Evolutionary conservation across 73 alveolate species (phyloP), one percentile per base, ranked within the genome.

Genomic region (Breviolum minutum): DNA sequence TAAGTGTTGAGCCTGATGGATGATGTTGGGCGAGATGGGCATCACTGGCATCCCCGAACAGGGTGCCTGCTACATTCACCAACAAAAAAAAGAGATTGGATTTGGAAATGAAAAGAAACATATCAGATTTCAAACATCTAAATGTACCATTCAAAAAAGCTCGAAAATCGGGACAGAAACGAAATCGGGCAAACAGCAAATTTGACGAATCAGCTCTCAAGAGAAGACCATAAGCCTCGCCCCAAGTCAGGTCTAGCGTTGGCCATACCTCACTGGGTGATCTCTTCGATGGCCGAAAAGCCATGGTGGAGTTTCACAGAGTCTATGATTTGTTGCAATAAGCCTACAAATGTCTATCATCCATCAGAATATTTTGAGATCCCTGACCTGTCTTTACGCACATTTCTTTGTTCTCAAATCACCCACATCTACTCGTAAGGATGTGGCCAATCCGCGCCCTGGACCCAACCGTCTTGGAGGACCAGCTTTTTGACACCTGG

Each of bases 391-490:
- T 40, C 54, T 40, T 40, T 40, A 3, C 5, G 54, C 54, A 40
- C 54, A 3, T 40, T 40, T 20, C 82, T 40, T 40, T 40, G 54
- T 40, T 40, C 54, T 40, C n/a, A n/a, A n/a, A n/a, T n/a, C n/a
- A n/a, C n/a, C n/a, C n/a, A n/a, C n/a, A n/a, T 40, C 54, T 40
- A 40, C 54, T 40, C 0, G 54, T 63, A 27, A 63, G 94, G 22
- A 27, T 29, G 19, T 12, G 11, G 79, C 94, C 80, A 86, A 63
- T 0, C 94, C 94, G 16, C 94, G 94, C 80, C 94, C 94, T 4
- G 94, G 79, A 63, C 94, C 94, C 63, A 86, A 86, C 12, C 94
- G 94, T 83, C 92, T 83, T 54, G 92, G 76, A 83, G 92, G 92
- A 71, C 88, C 88, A 80, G 88, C 88, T 80, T 80, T 80, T 80